phyloP scores from a whole-genome alignment of 306 rosid genomes.

The Pueraria montana region DNA sequence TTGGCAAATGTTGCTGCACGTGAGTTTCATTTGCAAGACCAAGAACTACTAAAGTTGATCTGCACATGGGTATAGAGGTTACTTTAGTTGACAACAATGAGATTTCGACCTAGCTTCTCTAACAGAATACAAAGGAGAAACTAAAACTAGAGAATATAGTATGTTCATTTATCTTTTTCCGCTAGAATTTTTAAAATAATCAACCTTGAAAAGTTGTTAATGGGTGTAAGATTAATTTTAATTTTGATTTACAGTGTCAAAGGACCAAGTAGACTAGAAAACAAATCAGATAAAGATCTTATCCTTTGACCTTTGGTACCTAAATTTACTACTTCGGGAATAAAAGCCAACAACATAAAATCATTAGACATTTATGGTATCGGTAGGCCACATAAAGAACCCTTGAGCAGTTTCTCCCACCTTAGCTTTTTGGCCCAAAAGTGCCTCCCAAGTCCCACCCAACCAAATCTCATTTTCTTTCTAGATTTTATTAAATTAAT shows the following conservation, averaged over 20 bases:
- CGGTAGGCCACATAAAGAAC: not conserved
- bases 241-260: slow-evolving; percentile 1
- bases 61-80: slow-evolving; percentile 51
- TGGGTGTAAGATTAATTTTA: not conserved
- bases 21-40: slow-evolving; percentile 77
- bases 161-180: not conserved
- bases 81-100: slow-evolving; percentile 16
- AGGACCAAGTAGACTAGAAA: no score
- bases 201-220: not conserved
- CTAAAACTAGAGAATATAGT: not conserved
- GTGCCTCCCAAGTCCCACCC: not conserved
- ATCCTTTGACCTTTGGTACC: not conserved
- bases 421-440: not conserved
- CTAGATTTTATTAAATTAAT: no score
- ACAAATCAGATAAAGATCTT: slow-evolving; percentile 5
- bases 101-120: slow-evolving; percentile 28
- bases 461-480: not conserved
- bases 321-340: not conserved
- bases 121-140: not conserved
- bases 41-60: slow-evolving; percentile 75
- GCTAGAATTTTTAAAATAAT: not conserved
- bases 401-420: not conserved
- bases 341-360: not conserved
- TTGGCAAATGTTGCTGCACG: slow-evolving; percentile 62
- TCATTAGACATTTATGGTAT: not conserved